A percentile compares a stretch with the other conserved stretches of the same genome.
Conservation (phyloP, 768 basidiomycete genomes). For the Hemileccinum rubropunctum region DNA sequence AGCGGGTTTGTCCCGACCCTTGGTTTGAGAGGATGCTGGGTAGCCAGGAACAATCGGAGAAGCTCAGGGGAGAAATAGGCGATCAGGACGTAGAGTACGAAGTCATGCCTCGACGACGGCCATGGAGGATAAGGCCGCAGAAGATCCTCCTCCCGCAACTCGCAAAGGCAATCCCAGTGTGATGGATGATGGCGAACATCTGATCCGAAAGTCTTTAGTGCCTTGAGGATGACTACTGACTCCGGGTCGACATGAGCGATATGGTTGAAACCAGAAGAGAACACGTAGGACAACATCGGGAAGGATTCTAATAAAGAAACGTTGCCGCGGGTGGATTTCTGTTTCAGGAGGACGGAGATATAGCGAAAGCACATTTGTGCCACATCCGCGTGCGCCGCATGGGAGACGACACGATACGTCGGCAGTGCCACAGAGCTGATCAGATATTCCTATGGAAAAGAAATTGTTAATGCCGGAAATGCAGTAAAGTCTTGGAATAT, state of each 20-base stretch:
- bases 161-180: not conserved
- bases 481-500: not conserved
- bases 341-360: not conserved
- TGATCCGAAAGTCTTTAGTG: not conserved
- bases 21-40: not conserved
- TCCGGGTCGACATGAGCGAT: not conserved
- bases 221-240: not conserved
- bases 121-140: not conserved
- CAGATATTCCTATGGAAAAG: not conserved
- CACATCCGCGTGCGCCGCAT: not conserved
- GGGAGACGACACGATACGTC: not conserved
- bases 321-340: too few species aligned
- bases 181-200: not conserved
- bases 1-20: slow-evolving; percentile 7
- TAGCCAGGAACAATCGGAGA: not conserved
- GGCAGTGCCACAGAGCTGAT: not conserved
- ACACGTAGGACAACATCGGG: not conserved
- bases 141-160: not conserved
- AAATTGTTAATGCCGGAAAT: too few species aligned
- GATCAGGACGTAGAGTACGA: not conserved
- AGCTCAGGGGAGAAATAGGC: not conserved
- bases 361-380: not conserved
- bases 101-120: slow-evolving; percentile 1
- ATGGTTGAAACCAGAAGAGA: slow-evolving; percentile 1
- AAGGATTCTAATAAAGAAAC: not conserved